Evolutionary conservation across 2,329 filamentous ascomycete species (phyloP), one percentile per base, ranked within the genome.

Genomic region (Septoria linicola): DNA sequence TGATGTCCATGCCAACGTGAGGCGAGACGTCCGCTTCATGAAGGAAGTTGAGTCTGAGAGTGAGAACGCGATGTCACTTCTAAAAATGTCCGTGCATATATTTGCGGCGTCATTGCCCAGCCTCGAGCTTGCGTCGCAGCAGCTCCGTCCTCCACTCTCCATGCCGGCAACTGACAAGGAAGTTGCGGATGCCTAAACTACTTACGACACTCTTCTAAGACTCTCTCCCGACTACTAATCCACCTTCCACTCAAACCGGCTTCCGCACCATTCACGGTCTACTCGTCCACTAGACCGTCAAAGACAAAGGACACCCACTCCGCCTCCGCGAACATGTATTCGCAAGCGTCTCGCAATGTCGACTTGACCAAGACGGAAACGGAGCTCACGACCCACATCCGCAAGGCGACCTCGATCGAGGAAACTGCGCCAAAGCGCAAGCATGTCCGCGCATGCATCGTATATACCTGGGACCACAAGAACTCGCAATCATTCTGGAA

Each of bases 401-500:
- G 80, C 65, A 85, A 85, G 72, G 82, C 82, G 30, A 85, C 82
- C 13, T 63, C 59, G 25, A 57, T 61, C 49, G 81, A 84, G 65
- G 81, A 84, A 70, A 82, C 81, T 37, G 83, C 83, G 14, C 83
- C 83, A 20, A 86, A 86, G 75, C 79, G 83, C 81, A 99, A 99
- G 75, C 93, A 99, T 87, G 93, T 99, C 52, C 88, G 93, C 68
- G 90, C 88, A 71, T 95, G 89, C 69, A 99, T 99, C 66, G 92
- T 99, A 39, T 97, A 97, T 72, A 97, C 92, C 53, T 99, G 93
- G 93, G 93, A 99, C 73, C 90, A 99, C 77, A 95, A 95, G 76
- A 95, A 87, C 59, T 95, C 91, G 35, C 80, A 84, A 68, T 89
- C 91, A 68, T 99, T 99, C 72, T 99, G 93, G 93, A 84, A 89